phyloP scores from a whole-genome alignment of 2,329 filamentous ascomycete genomes.

The Penicillium aurantiogriseum region DNA sequence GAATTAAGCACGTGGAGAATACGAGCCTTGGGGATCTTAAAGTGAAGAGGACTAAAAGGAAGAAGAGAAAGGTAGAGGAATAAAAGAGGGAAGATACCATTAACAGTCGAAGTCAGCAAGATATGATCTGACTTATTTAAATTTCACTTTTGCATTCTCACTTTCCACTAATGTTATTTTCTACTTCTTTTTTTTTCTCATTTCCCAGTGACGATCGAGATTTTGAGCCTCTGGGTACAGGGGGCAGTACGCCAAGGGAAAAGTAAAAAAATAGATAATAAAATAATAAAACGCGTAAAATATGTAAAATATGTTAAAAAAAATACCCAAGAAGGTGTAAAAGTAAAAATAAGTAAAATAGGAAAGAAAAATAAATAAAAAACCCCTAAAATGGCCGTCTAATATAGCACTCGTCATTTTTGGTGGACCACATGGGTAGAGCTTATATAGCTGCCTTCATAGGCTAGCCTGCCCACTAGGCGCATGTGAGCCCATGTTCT shows the following conservation, averaged over 20 bases:
- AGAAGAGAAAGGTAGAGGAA: background rate
- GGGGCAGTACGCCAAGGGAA: background rate
- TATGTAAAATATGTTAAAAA: background rate
- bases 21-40: constrained; percentile 13
- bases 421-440: constrained; percentile 12
- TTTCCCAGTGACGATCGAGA: constrained; percentile 23
- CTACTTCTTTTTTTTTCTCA: background rate
- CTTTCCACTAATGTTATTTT: background rate
- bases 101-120: constrained; percentile 3
- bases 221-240: constrained; percentile 27
- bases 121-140: constrained; percentile 12
- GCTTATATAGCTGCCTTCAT: constrained; percentile 21
- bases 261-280: background rate
- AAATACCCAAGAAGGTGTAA: background rate
- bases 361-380: background rate
- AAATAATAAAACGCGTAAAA: background rate
- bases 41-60: background rate
- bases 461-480: constrained; percentile 14
- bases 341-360: background rate
- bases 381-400: background rate
- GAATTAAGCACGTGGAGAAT: constrained; percentile 22
- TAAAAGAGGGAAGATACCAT: background rate
- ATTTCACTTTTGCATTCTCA: background rate
- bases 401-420: constrained; percentile 13
- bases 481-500: background rate